phyloP scores from a whole-genome alignment of 2,329 filamentous ascomycete genomes.

The Thelonectria rubi region DNA sequence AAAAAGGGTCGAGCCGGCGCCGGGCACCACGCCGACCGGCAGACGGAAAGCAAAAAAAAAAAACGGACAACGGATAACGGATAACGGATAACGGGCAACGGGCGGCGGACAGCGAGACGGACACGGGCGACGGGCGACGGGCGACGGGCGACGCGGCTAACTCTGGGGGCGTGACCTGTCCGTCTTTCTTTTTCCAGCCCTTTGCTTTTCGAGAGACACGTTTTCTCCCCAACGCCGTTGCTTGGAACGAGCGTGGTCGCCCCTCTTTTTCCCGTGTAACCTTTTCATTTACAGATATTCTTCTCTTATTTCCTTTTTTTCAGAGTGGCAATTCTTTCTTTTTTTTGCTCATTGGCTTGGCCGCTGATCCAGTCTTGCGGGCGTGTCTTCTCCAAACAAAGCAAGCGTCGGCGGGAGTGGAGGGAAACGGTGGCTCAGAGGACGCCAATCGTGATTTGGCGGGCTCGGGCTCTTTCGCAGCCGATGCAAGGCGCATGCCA shows the following conservation, averaged over 20 bases:
- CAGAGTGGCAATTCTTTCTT: neutral
- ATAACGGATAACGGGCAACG: too few species aligned
- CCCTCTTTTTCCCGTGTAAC: constrained; percentile 10
- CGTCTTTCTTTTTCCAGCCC: neutral
- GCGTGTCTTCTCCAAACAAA: too few species aligned
- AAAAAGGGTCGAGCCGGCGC: too few species aligned
- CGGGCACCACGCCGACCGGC: too few species aligned
- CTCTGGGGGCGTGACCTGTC: neutral
- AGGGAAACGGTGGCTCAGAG: constrained; percentile 7
- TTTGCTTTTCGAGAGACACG: neutral
- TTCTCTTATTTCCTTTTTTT: neutral
- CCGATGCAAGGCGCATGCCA: neutral
- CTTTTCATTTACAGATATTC: constrained; percentile 2
- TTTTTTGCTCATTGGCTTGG: neutral
- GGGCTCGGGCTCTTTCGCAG: neutral
- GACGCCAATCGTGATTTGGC: neutral
- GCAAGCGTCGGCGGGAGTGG: constrained; percentile 7
- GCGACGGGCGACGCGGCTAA: too few species aligned
- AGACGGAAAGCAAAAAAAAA: too few species aligned
- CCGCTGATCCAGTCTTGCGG: too few species aligned
- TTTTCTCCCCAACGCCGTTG: too few species aligned
- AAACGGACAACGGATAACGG: too few species aligned
- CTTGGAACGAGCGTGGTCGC: neutral
- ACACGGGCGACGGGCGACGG: too few species aligned
- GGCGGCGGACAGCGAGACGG: too few species aligned